Conservation (phyloP, 257 asterid genomes). For the Fraxinus cuspidata region DNA sequence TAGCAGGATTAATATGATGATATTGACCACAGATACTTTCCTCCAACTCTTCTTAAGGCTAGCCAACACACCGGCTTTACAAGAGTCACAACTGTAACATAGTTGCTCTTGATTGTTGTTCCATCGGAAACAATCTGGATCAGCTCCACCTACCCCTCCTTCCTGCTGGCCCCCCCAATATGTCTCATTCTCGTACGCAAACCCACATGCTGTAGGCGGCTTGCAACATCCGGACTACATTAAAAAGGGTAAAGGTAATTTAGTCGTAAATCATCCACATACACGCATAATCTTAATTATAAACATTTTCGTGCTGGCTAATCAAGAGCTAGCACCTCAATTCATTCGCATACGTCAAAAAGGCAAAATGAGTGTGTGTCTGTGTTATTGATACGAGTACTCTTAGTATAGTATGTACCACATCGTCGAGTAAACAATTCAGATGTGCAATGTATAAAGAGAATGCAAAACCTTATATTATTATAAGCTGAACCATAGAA, state of each 20-base stretch:
- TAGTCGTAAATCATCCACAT: no score
- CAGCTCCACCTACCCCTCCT: conserved; percentile 43
- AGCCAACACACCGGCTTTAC: conserved; percentile 87
- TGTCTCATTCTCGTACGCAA: conserved; percentile 62
- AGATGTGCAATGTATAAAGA: background rate
- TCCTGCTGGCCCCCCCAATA: conserved; percentile 45
- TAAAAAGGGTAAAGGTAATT: background rate
- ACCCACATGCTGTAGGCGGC: conserved; percentile 83
- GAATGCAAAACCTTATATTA: no score
- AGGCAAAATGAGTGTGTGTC: background rate
- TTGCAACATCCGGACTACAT: conserved; percentile 93
- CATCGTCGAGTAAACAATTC: background rate
- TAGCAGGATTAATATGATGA: conserved; percentile 60
- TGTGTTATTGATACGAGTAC: no score
- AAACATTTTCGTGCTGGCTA: no score
- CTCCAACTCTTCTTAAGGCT: conserved; percentile 92
- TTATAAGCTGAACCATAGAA: background rate
- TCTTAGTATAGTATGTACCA: background rate
- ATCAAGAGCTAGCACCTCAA: background rate
- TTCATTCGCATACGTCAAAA: background rate
- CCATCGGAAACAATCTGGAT: conserved; percentile 67
- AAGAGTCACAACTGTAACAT: conserved; percentile 73
- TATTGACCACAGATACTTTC: conserved; percentile 70
- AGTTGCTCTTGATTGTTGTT: conserved; percentile 61
- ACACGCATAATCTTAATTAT: no score